Percentiles rank a stretch among this genome's conserved stretches.
These are phyloP conservation scores for Populus alba DNA, from an alignment of 345 rosid genomes.

Conservation along the genomic window DNA sequence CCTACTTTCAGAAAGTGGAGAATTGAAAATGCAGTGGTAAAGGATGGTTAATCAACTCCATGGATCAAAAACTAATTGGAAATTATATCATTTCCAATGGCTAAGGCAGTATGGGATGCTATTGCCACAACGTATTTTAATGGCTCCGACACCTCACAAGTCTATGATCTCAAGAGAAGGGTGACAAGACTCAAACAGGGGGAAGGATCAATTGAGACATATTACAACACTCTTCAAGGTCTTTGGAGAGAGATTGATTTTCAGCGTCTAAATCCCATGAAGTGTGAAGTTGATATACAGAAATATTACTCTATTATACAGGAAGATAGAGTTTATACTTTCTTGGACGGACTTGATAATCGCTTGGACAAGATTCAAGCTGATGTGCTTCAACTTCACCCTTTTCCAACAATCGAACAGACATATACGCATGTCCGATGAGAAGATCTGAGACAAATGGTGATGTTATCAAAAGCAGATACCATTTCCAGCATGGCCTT, in stretches of 20 bases:
- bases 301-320: too few species aligned
- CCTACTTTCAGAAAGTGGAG: background rate
- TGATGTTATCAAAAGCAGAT: background rate
- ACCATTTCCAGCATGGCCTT: background rate
- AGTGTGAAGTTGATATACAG: too few species aligned
- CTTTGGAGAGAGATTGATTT: too few species aligned
- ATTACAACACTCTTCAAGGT: too few species aligned
- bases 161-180: background rate
- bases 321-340: too few species aligned
- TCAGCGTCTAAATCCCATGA: too few species aligned
- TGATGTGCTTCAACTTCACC: too few species aligned
- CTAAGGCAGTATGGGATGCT: background rate
- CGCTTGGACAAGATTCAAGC: too few species aligned
- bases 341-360: too few species aligned
- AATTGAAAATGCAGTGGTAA: constrained; percentile 4
- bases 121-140: too few species aligned
- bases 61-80: too few species aligned
- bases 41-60: background rate
- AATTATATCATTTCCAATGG: background rate
- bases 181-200: background rate
- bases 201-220: too few species aligned
- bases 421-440: background rate
- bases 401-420: background rate
- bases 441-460: background rate
- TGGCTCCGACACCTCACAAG: background rate